Conservation (phyloP, 441 rosid species). For the Francoa sonchifolia region DNA sequence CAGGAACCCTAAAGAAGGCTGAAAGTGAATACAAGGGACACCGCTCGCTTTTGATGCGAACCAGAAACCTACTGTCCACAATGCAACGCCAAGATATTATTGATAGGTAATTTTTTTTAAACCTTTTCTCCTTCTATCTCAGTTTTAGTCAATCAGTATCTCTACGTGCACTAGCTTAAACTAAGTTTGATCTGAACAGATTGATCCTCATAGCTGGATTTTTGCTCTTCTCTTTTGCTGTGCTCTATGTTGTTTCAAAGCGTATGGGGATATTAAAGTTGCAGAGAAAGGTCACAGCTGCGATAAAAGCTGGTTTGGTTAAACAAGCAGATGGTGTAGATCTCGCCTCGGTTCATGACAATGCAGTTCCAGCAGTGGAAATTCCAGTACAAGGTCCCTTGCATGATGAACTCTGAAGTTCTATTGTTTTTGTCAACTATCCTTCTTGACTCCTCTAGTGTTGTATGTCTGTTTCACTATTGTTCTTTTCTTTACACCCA, state of each 20-base stretch:
- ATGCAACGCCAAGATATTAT: conserved; percentile 87
- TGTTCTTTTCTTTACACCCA: too few relatives aligned
- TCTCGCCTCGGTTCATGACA: conserved; percentile 22
- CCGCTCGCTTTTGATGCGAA: conserved; percentile 61
- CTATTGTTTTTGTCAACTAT: too few relatives aligned
- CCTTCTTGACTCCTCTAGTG: too few relatives aligned
- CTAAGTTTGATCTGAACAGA: conserved; percentile 25
- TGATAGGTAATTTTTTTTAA: conserved; percentile 36
- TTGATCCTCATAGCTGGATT: conserved; percentile 51
- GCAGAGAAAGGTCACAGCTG: conserved; percentile 67
- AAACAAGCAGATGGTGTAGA: conserved; percentile 31
- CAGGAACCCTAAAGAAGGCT: conserved; percentile 64
- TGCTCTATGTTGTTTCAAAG: conserved; percentile 72
- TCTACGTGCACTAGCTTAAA: conserved; percentile 10
- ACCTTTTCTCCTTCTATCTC: background rate
- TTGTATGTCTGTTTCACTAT: too few relatives aligned
- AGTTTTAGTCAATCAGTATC: background rate
- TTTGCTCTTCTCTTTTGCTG: conserved; percentile 53
- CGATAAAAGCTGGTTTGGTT: conserved; percentile 61
- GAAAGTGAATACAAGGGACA: conserved; percentile 96
- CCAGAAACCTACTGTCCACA: conserved; percentile 79
- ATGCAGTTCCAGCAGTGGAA: conserved; percentile 27
- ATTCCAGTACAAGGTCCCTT: conserved; percentile 29
- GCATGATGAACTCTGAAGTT: conserved; percentile 61
- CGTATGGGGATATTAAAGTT: conserved; percentile 60